phyloP scores from a whole-genome alignment of 202 grass and related monocot species.

The Carex arenaria region DNA sequence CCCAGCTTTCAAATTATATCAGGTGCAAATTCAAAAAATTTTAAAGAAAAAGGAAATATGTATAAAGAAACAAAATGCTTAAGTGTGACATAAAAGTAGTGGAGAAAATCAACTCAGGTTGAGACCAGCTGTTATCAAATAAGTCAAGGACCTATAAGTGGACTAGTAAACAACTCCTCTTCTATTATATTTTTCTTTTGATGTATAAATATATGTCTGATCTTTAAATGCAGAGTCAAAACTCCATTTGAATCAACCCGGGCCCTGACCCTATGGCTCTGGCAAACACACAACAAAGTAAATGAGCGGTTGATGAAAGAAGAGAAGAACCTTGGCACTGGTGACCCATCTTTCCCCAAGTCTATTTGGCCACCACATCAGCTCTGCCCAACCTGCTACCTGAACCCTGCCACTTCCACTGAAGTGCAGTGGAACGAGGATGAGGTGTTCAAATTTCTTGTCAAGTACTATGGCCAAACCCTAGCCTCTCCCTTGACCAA shows the following conservation, averaged over 20 bases:
- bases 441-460: conserved; percentile 75
- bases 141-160: not conserved
- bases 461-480: conserved; percentile 71
- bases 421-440: conserved; percentile 78
- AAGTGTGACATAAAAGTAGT: not conserved
- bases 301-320: conserved; percentile 90
- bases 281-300: conserved; percentile 93
- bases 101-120: not conserved
- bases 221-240: conserved; percentile 53
- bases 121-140: not conserved
- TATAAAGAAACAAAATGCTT: not conserved
- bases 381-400: conserved; percentile 74
- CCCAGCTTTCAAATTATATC: not conserved
- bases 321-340: conserved; percentile 61
- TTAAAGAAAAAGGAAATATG: not conserved
- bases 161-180: not conserved
- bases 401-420: conserved; percentile 32
- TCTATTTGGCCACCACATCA: conserved; percentile 66
- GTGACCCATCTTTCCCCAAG: conserved; percentile 84
- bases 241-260: conserved; percentile 66
- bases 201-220: conserved; percentile 26
- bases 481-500: conserved; percentile 51
- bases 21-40: not conserved
- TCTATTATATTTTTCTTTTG: not conserved
- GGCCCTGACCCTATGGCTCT: conserved; percentile 83